These are phyloP conservation scores for Ilex aquifolium DNA, from an alignment of 257 asterid species.

Conservation along the genomic window DNA sequence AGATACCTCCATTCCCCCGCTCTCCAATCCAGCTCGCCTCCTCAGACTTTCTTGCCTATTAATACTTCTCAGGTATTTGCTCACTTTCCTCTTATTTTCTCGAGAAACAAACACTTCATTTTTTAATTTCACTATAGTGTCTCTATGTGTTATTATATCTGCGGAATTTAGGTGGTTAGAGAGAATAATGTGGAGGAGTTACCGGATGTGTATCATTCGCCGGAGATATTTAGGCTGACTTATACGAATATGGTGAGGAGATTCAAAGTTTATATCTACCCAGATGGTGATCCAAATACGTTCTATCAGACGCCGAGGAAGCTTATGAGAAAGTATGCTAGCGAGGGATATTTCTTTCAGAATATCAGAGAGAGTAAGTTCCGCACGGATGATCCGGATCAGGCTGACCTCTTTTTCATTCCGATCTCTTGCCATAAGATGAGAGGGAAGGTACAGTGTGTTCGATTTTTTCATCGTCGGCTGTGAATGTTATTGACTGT, in stretches of 20 bases:
- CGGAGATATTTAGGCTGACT: slow-evolving; percentile 62
- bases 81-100: no score
- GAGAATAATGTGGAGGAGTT: slow-evolving; percentile 13
- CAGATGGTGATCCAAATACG: slow-evolving; percentile 94
- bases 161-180: slow-evolving; percentile 12
- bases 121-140: background rate
- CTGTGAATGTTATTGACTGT: no score
- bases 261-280: slow-evolving; percentile 81
- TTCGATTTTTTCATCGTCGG: no score
- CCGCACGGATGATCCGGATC: slow-evolving; percentile 74
- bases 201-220: slow-evolving; percentile 58
- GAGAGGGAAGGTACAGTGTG: slow-evolving; percentile 81
- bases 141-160: background rate
- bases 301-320: slow-evolving; percentile 94
- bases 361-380: slow-evolving; percentile 82
- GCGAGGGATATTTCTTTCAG: slow-evolving; percentile 94
- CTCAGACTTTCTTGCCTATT: no score
- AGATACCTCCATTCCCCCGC: slow-evolving; percentile 54
- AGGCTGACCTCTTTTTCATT: slow-evolving; percentile 86
- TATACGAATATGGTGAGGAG: slow-evolving; percentile 70
- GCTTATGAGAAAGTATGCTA: slow-evolving; percentile 89
- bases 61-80: no score
- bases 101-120: background rate
- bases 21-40: slow-evolving; percentile 17
- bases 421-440: slow-evolving; percentile 98